Conservation (phyloP, 306 rosid species). For the Corylus americana region DNA sequence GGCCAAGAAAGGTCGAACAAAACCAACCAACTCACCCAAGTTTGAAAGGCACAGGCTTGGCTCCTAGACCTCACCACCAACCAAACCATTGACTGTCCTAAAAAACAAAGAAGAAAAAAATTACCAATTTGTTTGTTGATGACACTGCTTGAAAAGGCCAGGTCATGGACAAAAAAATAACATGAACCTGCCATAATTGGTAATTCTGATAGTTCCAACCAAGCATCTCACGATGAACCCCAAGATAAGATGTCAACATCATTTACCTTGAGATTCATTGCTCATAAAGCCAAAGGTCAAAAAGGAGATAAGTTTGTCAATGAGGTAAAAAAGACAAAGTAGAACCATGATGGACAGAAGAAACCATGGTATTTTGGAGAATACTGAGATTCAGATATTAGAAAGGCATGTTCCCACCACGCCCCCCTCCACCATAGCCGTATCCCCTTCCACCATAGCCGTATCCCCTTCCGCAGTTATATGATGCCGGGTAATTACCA, state of each 20-base stretch:
- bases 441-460: slow-evolving; percentile 55
- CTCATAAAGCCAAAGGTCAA: slow-evolving; percentile 14
- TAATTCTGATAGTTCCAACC: slow-evolving; percentile 25
- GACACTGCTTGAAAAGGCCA: slow-evolving; percentile 33
- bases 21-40: not conserved
- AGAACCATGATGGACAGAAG: slow-evolving; percentile 18
- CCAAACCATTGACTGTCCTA: too few relatives aligned
- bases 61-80: not conserved
- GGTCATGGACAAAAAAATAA: slow-evolving; percentile 39
- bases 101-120: too few relatives aligned
- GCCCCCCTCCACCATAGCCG: slow-evolving; percentile 49
- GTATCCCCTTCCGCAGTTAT: slow-evolving; percentile 57
- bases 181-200: slow-evolving; percentile 39
- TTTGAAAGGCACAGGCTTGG: not conserved
- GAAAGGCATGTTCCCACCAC: slow-evolving; percentile 42
- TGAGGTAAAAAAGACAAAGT: slow-evolving; percentile 14
- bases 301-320: slow-evolving; percentile 10
- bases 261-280: slow-evolving; percentile 24
- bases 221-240: slow-evolving; percentile 5
- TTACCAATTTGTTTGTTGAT: slow-evolving; percentile 20
- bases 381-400: slow-evolving; percentile 24
- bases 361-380: slow-evolving; percentile 5
- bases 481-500: slow-evolving; percentile 41
- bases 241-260: slow-evolving; percentile 18
- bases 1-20: not conserved